These are phyloP conservation scores for Solanum aculeatissimum DNA, from an alignment of 305 asterid genomes.

Conservation along the genomic window DNA sequence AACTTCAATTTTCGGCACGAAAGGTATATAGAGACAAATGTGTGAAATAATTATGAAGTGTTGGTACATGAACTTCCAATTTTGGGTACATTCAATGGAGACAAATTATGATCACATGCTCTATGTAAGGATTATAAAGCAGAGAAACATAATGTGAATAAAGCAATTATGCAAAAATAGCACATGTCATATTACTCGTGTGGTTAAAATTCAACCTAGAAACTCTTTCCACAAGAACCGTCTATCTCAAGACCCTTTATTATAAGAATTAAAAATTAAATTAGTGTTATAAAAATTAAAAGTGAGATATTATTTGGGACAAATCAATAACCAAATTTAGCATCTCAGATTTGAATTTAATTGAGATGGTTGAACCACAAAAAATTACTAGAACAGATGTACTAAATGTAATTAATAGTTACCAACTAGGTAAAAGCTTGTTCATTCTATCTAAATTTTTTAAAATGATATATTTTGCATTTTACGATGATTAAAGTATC, in stretches of 20 bases:
- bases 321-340: neutral
- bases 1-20: neutral
- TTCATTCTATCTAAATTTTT: neutral
- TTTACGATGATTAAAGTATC: neutral
- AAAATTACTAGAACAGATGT: neutral
- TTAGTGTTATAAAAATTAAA: neutral
- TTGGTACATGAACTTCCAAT: neutral
- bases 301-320: neutral
- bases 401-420: neutral
- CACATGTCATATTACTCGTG: neutral
- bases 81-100: neutral
- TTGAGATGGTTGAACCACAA: neutral
- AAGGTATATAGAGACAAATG: neutral
- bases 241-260: neutral
- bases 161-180: neutral
- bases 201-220: neutral
- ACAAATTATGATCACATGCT: neutral
- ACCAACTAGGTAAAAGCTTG: neutral
- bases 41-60: neutral
- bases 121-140: neutral
- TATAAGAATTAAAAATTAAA: neutral
- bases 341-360: neutral
- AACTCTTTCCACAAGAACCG: neutral
- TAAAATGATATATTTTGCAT: neutral
- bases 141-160: neutral